Evolutionary conservation across 176 grass and related monocot genomes (phyloP).

Genomic region (Cenchrus fungigraminus): DNA sequence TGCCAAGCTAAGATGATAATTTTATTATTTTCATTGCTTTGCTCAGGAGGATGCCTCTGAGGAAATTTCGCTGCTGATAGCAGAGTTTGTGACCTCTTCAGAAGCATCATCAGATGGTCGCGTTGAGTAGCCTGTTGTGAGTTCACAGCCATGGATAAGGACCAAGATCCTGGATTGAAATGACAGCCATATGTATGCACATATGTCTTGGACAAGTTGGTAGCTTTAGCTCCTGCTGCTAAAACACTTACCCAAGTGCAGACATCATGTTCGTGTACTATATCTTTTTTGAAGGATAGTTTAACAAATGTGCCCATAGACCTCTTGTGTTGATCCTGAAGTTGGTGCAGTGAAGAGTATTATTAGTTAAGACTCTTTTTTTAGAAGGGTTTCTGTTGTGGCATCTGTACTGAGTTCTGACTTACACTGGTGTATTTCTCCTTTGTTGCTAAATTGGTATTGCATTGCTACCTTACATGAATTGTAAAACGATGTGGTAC

Average conservation of each 20-base stretch:
- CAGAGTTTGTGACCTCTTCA: slow-evolving; percentile 52
- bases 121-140: slow-evolving; percentile 3
- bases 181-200: not conserved
- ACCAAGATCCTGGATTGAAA: slow-evolving; percentile 13
- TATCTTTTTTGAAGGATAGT: not conserved
- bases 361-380: not conserved
- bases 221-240: not conserved
- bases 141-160: slow-evolving; percentile 34
- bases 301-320: not conserved
- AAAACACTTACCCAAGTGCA: not conserved
- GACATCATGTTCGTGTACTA: not conserved
- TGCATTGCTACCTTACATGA: not conserved
- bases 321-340: not conserved
- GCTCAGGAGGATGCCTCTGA: slow-evolving; percentile 58
- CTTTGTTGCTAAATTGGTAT: not conserved
- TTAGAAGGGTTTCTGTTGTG: not conserved
- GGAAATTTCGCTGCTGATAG: slow-evolving; percentile 52
- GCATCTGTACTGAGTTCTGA: not conserved
- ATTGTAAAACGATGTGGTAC: not conserved
- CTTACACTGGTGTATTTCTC: not conserved
- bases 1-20: not conserved
- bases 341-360: slow-evolving; percentile 13
- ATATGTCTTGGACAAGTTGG: not conserved
- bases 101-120: slow-evolving; percentile 19
- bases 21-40: not conserved